phyloP scores from a whole-genome alignment of 2,329 filamentous ascomycete genomes.

The Fusarium solani-melongenae region DNA sequence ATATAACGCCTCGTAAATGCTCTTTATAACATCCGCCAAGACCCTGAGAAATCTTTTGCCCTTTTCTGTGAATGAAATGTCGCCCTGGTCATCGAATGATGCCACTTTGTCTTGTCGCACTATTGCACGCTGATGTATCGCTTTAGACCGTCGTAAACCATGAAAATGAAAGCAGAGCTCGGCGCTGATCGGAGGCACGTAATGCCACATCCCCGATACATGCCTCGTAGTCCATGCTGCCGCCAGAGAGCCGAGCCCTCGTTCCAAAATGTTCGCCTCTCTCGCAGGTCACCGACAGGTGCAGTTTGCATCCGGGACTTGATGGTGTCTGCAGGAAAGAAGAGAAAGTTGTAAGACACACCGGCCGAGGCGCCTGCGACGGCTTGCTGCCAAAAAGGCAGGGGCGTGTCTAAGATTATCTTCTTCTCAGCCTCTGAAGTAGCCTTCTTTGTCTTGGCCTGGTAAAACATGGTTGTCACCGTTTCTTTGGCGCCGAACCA shows the following conservation, averaged over 20 bases:
- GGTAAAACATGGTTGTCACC: slow-evolving; percentile 76
- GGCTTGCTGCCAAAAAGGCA: slow-evolving; percentile 89
- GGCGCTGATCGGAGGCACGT: slow-evolving; percentile 89
- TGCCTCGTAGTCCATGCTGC: slow-evolving; percentile 81
- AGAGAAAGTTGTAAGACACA: slow-evolving; percentile 95
- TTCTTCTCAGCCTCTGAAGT: slow-evolving; percentile 54
- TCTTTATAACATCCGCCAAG: slow-evolving; percentile 5
- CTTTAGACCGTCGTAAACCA: slow-evolving; percentile 90
- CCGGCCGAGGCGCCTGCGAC: slow-evolving; percentile 88
- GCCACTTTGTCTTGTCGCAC: neutral
- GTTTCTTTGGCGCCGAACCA: slow-evolving; percentile 97
- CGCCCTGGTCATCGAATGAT: neutral
- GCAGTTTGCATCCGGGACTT: slow-evolving; percentile 97
- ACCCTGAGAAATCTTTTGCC: slow-evolving; percentile 7
- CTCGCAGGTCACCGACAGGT: slow-evolving; percentile 68
- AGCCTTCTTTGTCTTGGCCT: slow-evolving; percentile 59
- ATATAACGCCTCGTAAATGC: slow-evolving; percentile 39
- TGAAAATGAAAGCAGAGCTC: slow-evolving; percentile 98
- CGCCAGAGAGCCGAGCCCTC: slow-evolving; percentile 82
- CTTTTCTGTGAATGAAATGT: slow-evolving; percentile 2
- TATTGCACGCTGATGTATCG: slow-evolving; percentile 66
- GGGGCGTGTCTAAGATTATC: slow-evolving; percentile 58
- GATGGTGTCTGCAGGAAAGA: slow-evolving; percentile 97
- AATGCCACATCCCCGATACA: slow-evolving; percentile 96
- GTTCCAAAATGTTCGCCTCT: slow-evolving; percentile 74